Evolutionary conservation across 805 yeast species (phyloP), one percentile per base, ranked within the genome.

Genomic region (Sungouiella blattae): DNA sequence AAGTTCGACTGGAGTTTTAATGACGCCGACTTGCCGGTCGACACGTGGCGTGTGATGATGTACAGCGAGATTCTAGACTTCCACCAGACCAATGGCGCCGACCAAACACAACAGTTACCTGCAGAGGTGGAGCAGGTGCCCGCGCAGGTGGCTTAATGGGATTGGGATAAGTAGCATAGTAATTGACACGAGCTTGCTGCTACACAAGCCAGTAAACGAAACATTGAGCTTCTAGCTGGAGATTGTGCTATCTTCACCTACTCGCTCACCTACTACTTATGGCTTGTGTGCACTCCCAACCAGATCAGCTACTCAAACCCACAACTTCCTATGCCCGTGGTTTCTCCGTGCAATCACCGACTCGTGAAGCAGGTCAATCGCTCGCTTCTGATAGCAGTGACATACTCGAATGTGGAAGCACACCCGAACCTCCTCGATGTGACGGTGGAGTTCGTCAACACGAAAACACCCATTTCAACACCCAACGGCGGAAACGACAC

Each of bases 31-130:
- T 73, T 91, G 51, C 97, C 98, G 3, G 93, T 93, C 12, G 98
- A 93, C 55, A 87, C 96, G 11, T 91, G 98, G 98, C 80, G 95
- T 67, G 95, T 88, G 13, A 91, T 93, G 98, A 91, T 93, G 96
- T 93, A 93, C 65, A 83, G 95, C 35, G 98, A 91, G 64, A 93
- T 91, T 43, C 71, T 93, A 48, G 97, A 91, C 59, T 91, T 88
- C 75, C 98, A 91, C 62, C 95, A 88, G 60, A 86, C 85, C 40
- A 89, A 81, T 28, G 83, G 70, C 18, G 57, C 49, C 20, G 55
- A 37, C 22, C 22, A 9, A 6, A 20, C 8, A 9, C 9, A 9
- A 6, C 22, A 9, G 21, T 23, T 17, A 11, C 16, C 18, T 12
- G 16, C 23, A 2, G 16, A 28, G 20, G 16, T 21, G 4, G 31